phyloP scores from a whole-genome alignment of 2,329 filamentous ascomycete species.

The Grosmannia huntii region DNA sequence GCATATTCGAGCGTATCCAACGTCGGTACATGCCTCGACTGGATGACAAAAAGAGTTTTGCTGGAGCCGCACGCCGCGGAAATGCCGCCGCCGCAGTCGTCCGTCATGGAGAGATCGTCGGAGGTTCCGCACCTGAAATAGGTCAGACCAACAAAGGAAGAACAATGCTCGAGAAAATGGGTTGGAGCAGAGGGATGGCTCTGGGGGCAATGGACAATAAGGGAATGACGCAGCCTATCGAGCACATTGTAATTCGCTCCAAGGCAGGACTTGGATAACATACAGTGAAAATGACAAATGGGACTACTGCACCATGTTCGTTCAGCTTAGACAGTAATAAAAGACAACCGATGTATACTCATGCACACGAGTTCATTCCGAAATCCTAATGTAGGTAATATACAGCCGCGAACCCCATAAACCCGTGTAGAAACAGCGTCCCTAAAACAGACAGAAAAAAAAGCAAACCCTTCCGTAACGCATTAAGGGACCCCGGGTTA shows the following conservation, averaged over 20 bases:
- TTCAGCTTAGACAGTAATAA: neutral
- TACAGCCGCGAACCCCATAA: constrained; percentile 61
- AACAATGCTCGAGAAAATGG: constrained; percentile 91
- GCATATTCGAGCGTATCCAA: constrained; percentile 30
- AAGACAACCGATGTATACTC: constrained; percentile 22
- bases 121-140: constrained; percentile 72
- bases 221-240: constrained; percentile 75
- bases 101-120: constrained; percentile 78
- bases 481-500: constrained; percentile 52
- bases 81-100: constrained; percentile 41
- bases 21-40: constrained; percentile 44
- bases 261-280: constrained; percentile 67
- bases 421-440: constrained; percentile 58
- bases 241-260: constrained; percentile 73
- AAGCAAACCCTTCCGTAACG: constrained; percentile 60
- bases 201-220: constrained; percentile 74
- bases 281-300: no score
- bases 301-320: neutral
- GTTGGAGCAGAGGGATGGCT: constrained; percentile 78
- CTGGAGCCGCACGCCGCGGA: constrained; percentile 19
- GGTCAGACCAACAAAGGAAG: constrained; percentile 72
- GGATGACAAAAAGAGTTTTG: constrained; percentile 26
- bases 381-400: constrained; percentile 53
- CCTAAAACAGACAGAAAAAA: constrained; percentile 35
- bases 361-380: constrained; percentile 52